Conservation (phyloP, 1,139 yeast genomes). For the Kodamaea ohmeri region DNA sequence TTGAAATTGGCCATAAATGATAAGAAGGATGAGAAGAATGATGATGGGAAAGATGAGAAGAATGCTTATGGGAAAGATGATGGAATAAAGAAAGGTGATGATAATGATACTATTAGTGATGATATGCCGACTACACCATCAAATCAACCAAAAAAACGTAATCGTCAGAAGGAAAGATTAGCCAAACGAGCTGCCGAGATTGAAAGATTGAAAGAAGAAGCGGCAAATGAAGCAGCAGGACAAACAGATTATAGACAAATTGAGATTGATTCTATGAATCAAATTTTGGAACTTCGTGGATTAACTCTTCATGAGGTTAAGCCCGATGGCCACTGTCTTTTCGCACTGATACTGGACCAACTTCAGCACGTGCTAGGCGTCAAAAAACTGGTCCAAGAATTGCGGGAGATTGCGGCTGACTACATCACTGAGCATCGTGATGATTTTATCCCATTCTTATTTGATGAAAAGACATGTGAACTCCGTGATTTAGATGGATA, state of each 20-base stretch:
- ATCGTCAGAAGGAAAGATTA: slow-evolving; percentile 80
- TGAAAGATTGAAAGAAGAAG: slow-evolving; percentile 61
- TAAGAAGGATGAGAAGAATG: background rate
- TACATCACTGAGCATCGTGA: slow-evolving; percentile 64
- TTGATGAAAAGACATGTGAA: slow-evolving; percentile 69
- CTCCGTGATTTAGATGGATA: slow-evolving; percentile 68
- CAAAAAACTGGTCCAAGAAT: slow-evolving; percentile 43
- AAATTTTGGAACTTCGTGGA: slow-evolving; percentile 46
- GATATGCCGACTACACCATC: too few species aligned
- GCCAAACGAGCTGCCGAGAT: slow-evolving; percentile 74
- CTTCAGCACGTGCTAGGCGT: slow-evolving; percentile 49
- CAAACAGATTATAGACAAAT: slow-evolving; percentile 67
- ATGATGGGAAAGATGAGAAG: too few species aligned
- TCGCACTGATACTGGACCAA: slow-evolving; percentile 83
- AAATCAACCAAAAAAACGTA: slow-evolving; percentile 44
- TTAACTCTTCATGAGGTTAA: slow-evolving; percentile 61
- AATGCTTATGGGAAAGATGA: too few species aligned
- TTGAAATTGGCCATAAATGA: background rate
- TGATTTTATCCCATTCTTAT: slow-evolving; percentile 76
- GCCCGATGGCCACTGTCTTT: slow-evolving; percentile 95
- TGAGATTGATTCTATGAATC: slow-evolving; percentile 64
- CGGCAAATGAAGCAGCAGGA: slow-evolving; percentile 63
- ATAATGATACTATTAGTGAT: too few species aligned
- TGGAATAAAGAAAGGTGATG: too few species aligned
- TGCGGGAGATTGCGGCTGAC: slow-evolving; percentile 64